Percentiles rank a stretch among this genome's conserved stretches.
Conservation (phyloP, 495 filamentous ascomycete species). For the Astrothelium subdiscretum region DNA sequence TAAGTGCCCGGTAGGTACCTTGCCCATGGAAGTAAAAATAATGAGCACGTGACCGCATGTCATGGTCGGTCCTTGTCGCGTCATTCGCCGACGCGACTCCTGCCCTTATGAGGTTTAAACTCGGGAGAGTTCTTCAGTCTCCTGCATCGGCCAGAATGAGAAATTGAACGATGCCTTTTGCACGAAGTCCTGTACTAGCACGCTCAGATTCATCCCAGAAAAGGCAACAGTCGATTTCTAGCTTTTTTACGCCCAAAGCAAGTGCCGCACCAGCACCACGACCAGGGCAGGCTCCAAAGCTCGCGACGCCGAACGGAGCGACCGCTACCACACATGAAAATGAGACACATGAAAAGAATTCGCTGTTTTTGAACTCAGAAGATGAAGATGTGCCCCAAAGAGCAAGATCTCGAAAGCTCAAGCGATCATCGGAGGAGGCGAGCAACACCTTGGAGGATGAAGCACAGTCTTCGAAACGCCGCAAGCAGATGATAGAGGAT, state of each 20-base stretch:
- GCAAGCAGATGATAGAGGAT: slow-evolving; percentile 1
- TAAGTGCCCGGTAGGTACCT: not conserved
- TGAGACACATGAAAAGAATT: slow-evolving; percentile 10
- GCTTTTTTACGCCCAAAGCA: slow-evolving; percentile 68
- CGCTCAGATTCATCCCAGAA: slow-evolving; percentile 30
- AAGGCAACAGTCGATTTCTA: slow-evolving; percentile 74
- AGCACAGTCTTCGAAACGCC: slow-evolving; percentile 6
- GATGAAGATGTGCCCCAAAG: slow-evolving; percentile 1
- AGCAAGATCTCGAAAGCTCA: slow-evolving; percentile 6
- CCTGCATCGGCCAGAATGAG: not conserved
- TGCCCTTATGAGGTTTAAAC: not conserved
- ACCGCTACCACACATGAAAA: slow-evolving; percentile 13
- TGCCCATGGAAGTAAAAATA: not conserved
- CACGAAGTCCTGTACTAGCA: not conserved
- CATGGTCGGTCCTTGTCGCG: not conserved
- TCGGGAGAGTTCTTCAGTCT: not conserved
- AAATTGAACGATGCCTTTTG: not conserved
- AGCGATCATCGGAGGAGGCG: slow-evolving; percentile 16
- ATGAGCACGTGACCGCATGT: not conserved
- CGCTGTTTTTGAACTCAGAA: slow-evolving; percentile 6
- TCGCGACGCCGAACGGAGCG: slow-evolving; percentile 10
- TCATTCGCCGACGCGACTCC: not conserved
- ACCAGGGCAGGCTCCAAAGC: slow-evolving; percentile 6
- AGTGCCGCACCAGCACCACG: slow-evolving; percentile 15
- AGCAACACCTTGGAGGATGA: slow-evolving; percentile 2